A percentile compares a stretch with the other conserved stretches of the same genome.
These are phyloP conservation scores for Themeda triandra DNA, from an alignment of 176 grass and related monocot species.

Conservation along the genomic window DNA sequence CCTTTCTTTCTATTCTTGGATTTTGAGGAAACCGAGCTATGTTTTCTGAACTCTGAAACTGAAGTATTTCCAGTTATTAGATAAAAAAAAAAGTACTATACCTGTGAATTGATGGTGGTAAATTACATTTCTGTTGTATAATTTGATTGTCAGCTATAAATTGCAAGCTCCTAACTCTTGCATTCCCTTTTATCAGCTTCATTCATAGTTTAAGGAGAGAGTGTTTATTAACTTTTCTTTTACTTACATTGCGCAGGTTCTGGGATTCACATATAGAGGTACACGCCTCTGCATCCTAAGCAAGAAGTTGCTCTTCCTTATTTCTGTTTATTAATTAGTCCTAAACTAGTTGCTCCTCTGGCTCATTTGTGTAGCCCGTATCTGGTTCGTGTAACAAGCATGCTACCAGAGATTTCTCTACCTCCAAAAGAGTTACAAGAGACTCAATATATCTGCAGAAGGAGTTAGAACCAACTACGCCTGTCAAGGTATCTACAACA, in stretches of 20 bases:
- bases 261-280: slow-evolving; percentile 5
- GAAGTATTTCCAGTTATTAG: not conserved
- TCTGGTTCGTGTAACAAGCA: slow-evolving; percentile 22
- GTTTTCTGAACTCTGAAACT: not conserved
- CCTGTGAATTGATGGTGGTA: not conserved
- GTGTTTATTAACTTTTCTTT: not conserved
- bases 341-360: not conserved
- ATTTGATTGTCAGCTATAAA: not conserved
- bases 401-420: slow-evolving; percentile 15
- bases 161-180: not conserved
- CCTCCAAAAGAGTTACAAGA: not conserved
- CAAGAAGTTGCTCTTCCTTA: not conserved
- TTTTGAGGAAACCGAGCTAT: not conserved
- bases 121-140: not conserved
- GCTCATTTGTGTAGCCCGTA: not conserved
- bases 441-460: not conserved
- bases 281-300: not conserved
- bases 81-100: not conserved
- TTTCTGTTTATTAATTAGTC: not conserved
- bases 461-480: slow-evolving; percentile 13
- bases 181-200: not conserved
- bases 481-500: slow-evolving; percentile 1
- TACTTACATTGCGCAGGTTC: not conserved
- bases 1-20: not conserved
- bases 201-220: not conserved